phyloP scores from a whole-genome alignment of 1,139 yeast genomes.

The Magnusiomyces paraingens region DNA sequence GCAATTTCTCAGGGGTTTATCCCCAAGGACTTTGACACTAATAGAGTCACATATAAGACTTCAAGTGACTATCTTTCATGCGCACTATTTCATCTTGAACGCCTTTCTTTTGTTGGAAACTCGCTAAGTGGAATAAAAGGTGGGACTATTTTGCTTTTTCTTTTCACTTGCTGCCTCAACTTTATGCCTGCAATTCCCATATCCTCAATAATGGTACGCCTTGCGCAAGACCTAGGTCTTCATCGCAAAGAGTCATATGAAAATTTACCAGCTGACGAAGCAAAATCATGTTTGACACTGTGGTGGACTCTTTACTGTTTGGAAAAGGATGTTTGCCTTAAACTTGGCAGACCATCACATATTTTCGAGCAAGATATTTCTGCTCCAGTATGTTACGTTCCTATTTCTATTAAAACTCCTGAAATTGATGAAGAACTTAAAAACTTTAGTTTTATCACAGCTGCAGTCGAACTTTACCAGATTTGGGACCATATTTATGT shows the following conservation, averaged over 20 bases:
- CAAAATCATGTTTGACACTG: slow-evolving; percentile 36
- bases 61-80: slow-evolving; percentile 6
- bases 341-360: slow-evolving; percentile 55
- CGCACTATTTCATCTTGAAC: slow-evolving; percentile 21
- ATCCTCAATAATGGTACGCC: slow-evolving; percentile 48
- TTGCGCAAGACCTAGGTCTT: slow-evolving; percentile 60
- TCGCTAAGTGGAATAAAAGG: slow-evolving; percentile 21
- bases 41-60: not conserved
- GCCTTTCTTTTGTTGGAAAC: slow-evolving; percentile 20
- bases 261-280: slow-evolving; percentile 38
- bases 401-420: slow-evolving; percentile 15
- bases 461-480: slow-evolving; percentile 19
- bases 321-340: slow-evolving; percentile 51
- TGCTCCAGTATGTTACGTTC: slow-evolving; percentile 12
- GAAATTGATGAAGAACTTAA: slow-evolving; percentile 12
- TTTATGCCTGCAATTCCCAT: not conserved
- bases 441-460: slow-evolving; percentile 6
- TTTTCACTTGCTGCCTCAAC: not conserved
- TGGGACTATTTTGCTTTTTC: slow-evolving; percentile 18
- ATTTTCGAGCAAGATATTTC: slow-evolving; percentile 43
- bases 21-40: not conserved
- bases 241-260: slow-evolving; percentile 49
- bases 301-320: slow-evolving; percentile 54
- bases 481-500: slow-evolving; percentile 27
- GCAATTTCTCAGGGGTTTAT: not conserved